These are phyloP conservation scores for Populus ilicifolia DNA, from an alignment of 345 rosid genomes.

Conservation along the genomic window DNA sequence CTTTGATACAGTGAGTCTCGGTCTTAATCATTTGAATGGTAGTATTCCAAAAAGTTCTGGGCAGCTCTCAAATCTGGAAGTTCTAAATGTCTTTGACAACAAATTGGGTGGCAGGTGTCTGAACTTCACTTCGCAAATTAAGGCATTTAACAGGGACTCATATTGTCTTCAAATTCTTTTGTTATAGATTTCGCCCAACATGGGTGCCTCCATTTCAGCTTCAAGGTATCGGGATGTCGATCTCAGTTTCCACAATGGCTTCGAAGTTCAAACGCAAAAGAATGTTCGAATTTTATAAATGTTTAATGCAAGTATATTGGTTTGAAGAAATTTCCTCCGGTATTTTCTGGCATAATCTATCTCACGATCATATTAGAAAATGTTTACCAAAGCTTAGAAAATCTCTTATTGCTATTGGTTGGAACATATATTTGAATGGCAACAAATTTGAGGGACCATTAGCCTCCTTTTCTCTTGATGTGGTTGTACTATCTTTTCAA, in stretches of 20 bases:
- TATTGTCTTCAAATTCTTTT: neutral
- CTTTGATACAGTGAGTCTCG: neutral
- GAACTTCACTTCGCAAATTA: slow-evolving; percentile 7
- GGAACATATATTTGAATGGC: neutral
- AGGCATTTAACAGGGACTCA: neutral
- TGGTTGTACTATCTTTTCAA: neutral
- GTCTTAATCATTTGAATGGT: slow-evolving; percentile 5
- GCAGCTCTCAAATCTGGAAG: slow-evolving; percentile 2
- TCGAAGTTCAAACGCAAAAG: neutral
- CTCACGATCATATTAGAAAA: neutral
- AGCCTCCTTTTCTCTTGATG: neutral
- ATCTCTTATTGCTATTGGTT: neutral
- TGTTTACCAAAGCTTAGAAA: neutral
- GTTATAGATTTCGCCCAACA: neutral
- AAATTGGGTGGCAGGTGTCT: slow-evolving; percentile 7
- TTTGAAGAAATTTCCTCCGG: neutral
- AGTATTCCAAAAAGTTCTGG: slow-evolving; percentile 13
- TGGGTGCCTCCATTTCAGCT: slow-evolving; percentile 12
- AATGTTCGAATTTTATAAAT: neutral
- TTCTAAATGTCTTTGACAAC: neutral
- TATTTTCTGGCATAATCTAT: neutral
- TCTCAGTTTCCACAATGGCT: slow-evolving; percentile 20
- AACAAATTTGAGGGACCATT: slow-evolving; percentile 2
- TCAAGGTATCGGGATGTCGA: neutral
- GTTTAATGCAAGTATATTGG: slow-evolving; percentile 15